Evolutionary conservation across 768 basidiomycete genomes (phyloP), one percentile per base, ranked within the genome.

Genomic region (Pholiota microspora): DNA sequence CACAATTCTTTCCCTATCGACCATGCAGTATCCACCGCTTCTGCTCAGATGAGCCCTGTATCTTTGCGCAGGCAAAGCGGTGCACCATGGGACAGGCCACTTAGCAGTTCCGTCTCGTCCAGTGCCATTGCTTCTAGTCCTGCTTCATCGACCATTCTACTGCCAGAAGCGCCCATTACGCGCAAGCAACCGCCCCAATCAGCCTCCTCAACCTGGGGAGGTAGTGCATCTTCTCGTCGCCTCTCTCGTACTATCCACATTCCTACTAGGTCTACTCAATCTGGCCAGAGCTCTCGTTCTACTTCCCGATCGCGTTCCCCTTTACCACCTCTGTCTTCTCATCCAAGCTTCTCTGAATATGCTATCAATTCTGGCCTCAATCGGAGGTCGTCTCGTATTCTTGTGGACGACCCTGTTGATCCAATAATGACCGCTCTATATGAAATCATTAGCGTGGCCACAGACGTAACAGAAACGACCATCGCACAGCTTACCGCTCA

Each of bases 281-380:
- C 92, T 51, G 85, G 83, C 27, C 85, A 88, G 60, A 91, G 88
- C 65, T 98, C 96, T 18, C 89, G 96, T 29, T 97, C 94, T 7
- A 94, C 90, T 16, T 98, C 96, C 51, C 87, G 95, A 44, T 98
- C 96, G 4, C 84, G 94, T 36, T 98, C 97, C 0, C 95, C 94
- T 1, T 78, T 97, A 50, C 94, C 94, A 8, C 82, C 85, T 34
- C 64, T 81, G 53, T 78, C 84, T 52, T 79, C 78, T 3, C 86
- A 86, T 69, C 70, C 77, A 57, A 84, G 81, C 67, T 88, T 88
- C 59, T 80, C 84, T 4, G 84, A 88, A 48, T 79, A 80, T 54
- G 72, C 63, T 40, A 46, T 65, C 27, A 59, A 45, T 53, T 73
- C 79, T 21, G 69, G 78, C 10, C 70, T 78, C 56, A 85, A 86